Evolutionary conservation across 2,329 filamentous ascomycete species (phyloP).

Genomic region (Colletotrichum trifolii): DNA sequence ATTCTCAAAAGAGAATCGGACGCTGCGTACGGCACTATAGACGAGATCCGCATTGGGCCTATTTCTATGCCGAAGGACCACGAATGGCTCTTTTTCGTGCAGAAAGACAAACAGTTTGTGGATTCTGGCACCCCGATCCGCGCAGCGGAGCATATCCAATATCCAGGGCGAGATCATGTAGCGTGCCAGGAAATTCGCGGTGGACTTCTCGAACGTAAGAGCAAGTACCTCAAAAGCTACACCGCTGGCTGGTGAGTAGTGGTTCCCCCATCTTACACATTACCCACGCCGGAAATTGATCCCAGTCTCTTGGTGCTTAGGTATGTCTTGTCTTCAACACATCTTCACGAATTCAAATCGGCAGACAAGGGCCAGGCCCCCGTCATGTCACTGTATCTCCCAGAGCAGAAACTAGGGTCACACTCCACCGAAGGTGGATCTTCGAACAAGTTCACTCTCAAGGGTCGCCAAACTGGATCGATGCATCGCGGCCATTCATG

Average conservation of each 20-base stretch:
- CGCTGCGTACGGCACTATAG: constrained; percentile 79
- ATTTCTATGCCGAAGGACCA: constrained; percentile 94
- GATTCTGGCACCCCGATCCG: constrained; percentile 85
- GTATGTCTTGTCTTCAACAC: constrained; percentile 96
- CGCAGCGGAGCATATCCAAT: constrained; percentile 83
- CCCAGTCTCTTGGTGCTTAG: constrained; percentile 53
- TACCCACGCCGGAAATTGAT: constrained; percentile 36
- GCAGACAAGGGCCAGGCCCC: constrained; percentile 91
- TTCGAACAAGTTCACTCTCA: constrained; percentile 98
- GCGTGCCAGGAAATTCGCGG: constrained; percentile 86
- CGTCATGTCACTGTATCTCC: constrained; percentile 95
- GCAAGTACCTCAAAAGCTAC: constrained; percentile 98
- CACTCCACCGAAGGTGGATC: constrained; percentile 85
- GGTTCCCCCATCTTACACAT: neutral
- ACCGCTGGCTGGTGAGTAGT: constrained; percentile 87
- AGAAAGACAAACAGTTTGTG: constrained; percentile 85
- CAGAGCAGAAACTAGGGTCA: constrained; percentile 94
- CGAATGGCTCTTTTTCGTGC: constrained; percentile 89
- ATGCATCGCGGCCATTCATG: constrained; percentile 87
- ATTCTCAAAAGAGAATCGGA: constrained; percentile 94
- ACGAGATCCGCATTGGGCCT: constrained; percentile 84
- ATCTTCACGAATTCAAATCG: constrained; percentile 99
- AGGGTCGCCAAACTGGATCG: constrained; percentile 90
- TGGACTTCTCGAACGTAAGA: constrained; percentile 95
- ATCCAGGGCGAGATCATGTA: constrained; percentile 89